Conservation (phyloP, 805 yeast species). For the Blastobotrys parvus region DNA sequence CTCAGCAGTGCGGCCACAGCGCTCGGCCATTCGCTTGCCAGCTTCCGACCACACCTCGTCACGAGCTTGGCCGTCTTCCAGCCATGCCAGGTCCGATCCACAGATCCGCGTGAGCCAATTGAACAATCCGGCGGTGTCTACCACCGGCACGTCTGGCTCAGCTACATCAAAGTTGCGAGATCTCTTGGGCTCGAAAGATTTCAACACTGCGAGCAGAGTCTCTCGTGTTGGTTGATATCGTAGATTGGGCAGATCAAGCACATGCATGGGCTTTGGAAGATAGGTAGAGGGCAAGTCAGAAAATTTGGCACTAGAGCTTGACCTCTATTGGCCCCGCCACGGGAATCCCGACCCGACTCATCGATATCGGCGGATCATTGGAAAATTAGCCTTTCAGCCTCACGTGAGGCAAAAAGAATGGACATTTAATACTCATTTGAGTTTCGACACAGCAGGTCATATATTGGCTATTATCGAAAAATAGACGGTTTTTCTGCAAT, state of each 20-base stretch:
- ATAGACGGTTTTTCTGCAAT: too few species aligned
- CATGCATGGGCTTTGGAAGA: conserved; percentile 9
- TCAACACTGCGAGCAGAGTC: conserved; percentile 12
- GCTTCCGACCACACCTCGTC: conserved; percentile 44
- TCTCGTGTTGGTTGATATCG: conserved; percentile 13
- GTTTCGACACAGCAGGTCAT: too few species aligned
- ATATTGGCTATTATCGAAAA: too few species aligned
- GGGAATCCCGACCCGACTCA: too few species aligned
- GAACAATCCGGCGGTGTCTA: conserved; percentile 8
- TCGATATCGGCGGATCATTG: too few species aligned
- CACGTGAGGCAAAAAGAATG: too few species aligned
- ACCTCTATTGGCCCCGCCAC: too few species aligned
- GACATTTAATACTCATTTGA: too few species aligned
- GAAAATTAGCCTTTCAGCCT: too few species aligned
- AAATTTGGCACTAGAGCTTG: too few species aligned
- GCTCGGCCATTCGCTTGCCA: conserved; percentile 62
- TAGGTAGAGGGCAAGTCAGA: too few species aligned
- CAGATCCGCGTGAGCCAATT: conserved; percentile 29
- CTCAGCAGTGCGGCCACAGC: conserved; percentile 77
- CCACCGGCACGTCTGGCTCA: conserved; percentile 9
- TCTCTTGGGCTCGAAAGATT: conserved; percentile 9
- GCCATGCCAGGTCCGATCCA: conserved; percentile 36
- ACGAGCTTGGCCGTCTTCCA: conserved; percentile 25
- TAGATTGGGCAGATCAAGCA: conserved; percentile 26
- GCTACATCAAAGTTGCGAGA: conserved; percentile 14